These are phyloP conservation scores for Boletus edulis DNA, from an alignment of 768 basidiomycete genomes.

Conservation along the genomic window DNA sequence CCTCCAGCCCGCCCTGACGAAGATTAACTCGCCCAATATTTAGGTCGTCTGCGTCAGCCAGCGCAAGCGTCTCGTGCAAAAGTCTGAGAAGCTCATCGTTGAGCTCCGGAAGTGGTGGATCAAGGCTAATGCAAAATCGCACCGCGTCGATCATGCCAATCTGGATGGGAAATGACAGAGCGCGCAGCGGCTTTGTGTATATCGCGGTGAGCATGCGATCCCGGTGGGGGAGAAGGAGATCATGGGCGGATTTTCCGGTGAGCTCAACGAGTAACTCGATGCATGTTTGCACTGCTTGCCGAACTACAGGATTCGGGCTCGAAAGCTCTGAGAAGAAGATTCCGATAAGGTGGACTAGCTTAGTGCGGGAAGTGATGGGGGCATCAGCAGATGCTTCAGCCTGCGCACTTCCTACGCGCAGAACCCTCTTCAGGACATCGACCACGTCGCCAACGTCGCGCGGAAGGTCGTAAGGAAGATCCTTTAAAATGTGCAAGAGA, in stretches of 20 bases:
- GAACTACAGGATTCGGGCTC: conserved; percentile 81
- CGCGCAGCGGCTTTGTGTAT: conserved; percentile 94
- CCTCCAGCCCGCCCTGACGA: conserved; percentile 76
- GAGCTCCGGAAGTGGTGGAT: conserved; percentile 86
- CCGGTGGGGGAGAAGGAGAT: conserved; percentile 80
- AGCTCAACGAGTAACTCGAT: conserved; percentile 76
- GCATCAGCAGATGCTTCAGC: conserved; percentile 46
- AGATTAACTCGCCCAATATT: conserved; percentile 72
- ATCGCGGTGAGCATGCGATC: conserved; percentile 87
- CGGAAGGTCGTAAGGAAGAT: conserved; percentile 88
- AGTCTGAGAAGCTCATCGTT: conserved; percentile 91
- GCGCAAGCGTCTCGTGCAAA: conserved; percentile 87
- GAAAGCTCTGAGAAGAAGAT: conserved; percentile 88
- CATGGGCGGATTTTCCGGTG: conserved; percentile 66
- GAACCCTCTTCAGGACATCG: conserved; percentile 67
- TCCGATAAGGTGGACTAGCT: conserved; percentile 67
- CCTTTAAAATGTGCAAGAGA: conserved; percentile 88
- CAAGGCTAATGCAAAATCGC: conserved; percentile 86
- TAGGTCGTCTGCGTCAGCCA: conserved; percentile 95
- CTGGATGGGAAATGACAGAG: conserved; percentile 91
- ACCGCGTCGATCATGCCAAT: conserved; percentile 98
- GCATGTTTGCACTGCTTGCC: conserved; percentile 79
- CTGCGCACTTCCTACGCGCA: conserved; percentile 57
- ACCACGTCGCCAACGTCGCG: conserved; percentile 76
- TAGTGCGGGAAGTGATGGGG: conserved; percentile 43